These are phyloP conservation scores for Teratosphaeria epicoccoides DNA, from an alignment of 2,329 filamentous ascomycete species.

Conservation along the genomic window DNA sequence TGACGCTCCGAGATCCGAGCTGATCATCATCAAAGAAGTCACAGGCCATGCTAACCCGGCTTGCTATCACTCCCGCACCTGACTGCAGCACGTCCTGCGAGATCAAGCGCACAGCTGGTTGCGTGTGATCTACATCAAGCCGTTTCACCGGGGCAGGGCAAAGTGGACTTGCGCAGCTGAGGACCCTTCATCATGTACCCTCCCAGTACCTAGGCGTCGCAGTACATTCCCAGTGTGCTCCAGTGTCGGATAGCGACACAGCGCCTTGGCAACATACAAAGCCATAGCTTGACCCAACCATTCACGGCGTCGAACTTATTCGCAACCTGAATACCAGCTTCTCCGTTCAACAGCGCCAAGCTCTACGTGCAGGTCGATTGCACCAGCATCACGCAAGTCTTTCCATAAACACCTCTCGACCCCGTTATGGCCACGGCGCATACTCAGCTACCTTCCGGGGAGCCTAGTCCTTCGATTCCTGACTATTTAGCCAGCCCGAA, in stretches of 20 bases:
- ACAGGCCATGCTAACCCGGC: not conserved
- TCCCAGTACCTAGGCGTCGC: slow-evolving; percentile 1
- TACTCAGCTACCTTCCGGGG: slow-evolving; percentile 6
- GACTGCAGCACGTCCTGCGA: not conserved
- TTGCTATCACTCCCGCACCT: not conserved
- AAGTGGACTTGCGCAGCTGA: not conserved
- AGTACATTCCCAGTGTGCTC: not conserved
- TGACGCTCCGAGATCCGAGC: not conserved
- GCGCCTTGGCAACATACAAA: not conserved
- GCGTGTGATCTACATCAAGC: slow-evolving; percentile 2
- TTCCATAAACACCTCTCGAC: not conserved
- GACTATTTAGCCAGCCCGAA: slow-evolving; percentile 51
- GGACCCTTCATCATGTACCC: not conserved
- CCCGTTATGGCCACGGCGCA: slow-evolving; percentile 20
- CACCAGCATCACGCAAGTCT: not conserved
- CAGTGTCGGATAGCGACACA: not conserved
- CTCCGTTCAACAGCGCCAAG: not conserved
- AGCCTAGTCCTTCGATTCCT: slow-evolving; percentile 34
- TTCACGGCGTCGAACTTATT: not conserved
- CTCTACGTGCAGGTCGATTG: not conserved
- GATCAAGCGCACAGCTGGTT: not conserved
- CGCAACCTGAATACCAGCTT: not conserved
- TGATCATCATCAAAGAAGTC: not conserved
- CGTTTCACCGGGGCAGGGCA: slow-evolving; percentile 1
- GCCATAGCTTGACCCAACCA: not conserved